Evolutionary conservation across 371 early-diverging fungal species (phyloP).

Genomic region (Smittium culicis): DNA sequence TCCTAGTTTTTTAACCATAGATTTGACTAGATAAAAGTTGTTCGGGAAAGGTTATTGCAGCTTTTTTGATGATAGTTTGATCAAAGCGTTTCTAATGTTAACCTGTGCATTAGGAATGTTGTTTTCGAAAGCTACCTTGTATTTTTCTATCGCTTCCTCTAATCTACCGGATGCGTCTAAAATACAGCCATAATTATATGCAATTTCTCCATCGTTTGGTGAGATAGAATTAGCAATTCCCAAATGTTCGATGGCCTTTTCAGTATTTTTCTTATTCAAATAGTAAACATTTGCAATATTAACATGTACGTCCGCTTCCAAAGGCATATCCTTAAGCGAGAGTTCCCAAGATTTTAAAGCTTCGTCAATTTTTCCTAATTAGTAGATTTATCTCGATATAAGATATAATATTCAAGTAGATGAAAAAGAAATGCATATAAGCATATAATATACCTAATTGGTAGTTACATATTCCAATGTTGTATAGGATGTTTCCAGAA

Average conservation of each 20-base stretch:
- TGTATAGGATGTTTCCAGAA: conserved; percentile 32
- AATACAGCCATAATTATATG: conserved; percentile 61
- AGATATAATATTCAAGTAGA: background rate
- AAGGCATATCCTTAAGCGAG: conserved; percentile 48
- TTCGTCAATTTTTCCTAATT: conserved; percentile 38
- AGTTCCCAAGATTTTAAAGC: conserved; percentile 52
- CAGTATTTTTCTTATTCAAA: conserved; percentile 42
- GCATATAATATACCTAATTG: conserved; percentile 40
- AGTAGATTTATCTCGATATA: background rate
- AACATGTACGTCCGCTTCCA: conserved; percentile 62
- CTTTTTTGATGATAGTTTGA: conserved; percentile 15
- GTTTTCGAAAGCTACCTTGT: conserved; percentile 42
- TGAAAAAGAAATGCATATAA: background rate
- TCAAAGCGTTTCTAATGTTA: conserved; percentile 42
- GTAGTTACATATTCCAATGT: conserved; percentile 63
- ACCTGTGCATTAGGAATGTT: conserved; percentile 46
- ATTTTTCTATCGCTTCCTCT: conserved; percentile 51
- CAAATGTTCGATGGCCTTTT: conserved; percentile 46
- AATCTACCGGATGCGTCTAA: conserved; percentile 53
- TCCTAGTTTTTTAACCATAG: no score
- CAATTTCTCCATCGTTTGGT: conserved; percentile 55
- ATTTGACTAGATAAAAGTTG: no score
- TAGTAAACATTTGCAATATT: conserved; percentile 67
- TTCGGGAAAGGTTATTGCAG: no score
- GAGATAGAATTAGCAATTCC: conserved; percentile 52